Evolutionary conservation across 495 filamentous ascomycete genomes (phyloP).

Genomic region (Bathelium albidoporum): DNA sequence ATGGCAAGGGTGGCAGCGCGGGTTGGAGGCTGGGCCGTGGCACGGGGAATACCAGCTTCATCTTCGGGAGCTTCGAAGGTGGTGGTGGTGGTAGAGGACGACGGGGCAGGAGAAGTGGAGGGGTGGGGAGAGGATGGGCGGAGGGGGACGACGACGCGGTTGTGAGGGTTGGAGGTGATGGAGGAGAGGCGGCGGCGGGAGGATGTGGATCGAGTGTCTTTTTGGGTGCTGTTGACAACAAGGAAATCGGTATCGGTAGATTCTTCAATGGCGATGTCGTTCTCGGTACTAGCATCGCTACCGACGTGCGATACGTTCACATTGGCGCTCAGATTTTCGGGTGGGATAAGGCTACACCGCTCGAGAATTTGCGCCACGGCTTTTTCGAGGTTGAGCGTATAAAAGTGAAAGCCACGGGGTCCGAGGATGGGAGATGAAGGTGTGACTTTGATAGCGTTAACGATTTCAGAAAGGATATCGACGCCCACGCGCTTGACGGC

Average conservation of each 20-base stretch:
- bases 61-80: constrained; percentile 49
- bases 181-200: constrained; percentile 30
- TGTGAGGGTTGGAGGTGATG: constrained; percentile 57
- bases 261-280: constrained; percentile 38
- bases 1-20: constrained; percentile 80
- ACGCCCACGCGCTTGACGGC: constrained; percentile 65
- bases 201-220: background rate
- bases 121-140: constrained; percentile 34
- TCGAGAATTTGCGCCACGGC: constrained; percentile 89
- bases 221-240: constrained; percentile 16
- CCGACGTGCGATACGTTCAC: too few species aligned
- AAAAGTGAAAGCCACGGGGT: constrained; percentile 87
- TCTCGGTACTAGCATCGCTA: constrained; percentile 6
- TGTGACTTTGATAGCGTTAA: constrained; percentile 57
- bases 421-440: constrained; percentile 36
- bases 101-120: constrained; percentile 62
- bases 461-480: constrained; percentile 57
- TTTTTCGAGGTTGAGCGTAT: constrained; percentile 94
- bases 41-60: constrained; percentile 53
- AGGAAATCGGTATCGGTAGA: constrained; percentile 35
- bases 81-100: constrained; percentile 38
- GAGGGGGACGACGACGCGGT: constrained; percentile 68
- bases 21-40: constrained; percentile 42
- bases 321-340: constrained; percentile 3
- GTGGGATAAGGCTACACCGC: constrained; percentile 68